Base-by-base conservation (phyloP, 2,329 filamentous ascomycete species). In the Ceratocystiopsis minuta region DNA sequence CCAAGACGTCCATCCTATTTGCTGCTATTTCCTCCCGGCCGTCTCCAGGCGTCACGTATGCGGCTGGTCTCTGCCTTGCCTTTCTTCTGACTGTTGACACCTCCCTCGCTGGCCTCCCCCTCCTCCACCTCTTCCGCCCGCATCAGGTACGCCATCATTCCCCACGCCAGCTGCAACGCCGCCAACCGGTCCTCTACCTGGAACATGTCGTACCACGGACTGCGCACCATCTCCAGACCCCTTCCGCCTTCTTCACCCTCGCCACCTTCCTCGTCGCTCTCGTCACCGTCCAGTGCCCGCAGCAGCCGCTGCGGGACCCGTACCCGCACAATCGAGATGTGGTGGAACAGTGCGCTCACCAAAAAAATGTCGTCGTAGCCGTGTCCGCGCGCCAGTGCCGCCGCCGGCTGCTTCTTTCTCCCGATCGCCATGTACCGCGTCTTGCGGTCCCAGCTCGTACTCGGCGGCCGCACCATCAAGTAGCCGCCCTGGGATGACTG, bases 181-280 rank as follows among this genome's bases (percentile, higher is more conserved):
- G 65, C 64, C 20, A 77, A 52, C 37, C 75, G 57, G 42, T 78
- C 67, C 17, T 68, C 60, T 0, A 55, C 52, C 38, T 65, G 48
- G 50, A 77, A 78, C 12, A 78, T 55, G 51, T 79, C 75, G 50
- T 63, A 76, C 75, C 75, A 79, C 34, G 54, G 60, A 47, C 69
- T 77, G 46, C 74, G 64, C 63, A 68, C 70, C 33, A 75, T 61
- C 49, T 67, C 61, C 3, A 78, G 55, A 48, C 59, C 61, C 11
- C 63, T 68, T 67, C 9, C 6, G 14, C 12, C 32, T 15, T 28
- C 18, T 11, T 13, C 33, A 2, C 2, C 37, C 4, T 42, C 43
- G 16, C 37, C 17, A 3, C 24, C 37, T 2, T 16, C 20, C 13
- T 24, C 28, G 15, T 48, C 51, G 40, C 56, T 58, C 9, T 54